These are phyloP conservation scores for Chaetomium sp. DNA, from an alignment of 2,329 filamentous ascomycete species.

Conservation along the genomic window DNA sequence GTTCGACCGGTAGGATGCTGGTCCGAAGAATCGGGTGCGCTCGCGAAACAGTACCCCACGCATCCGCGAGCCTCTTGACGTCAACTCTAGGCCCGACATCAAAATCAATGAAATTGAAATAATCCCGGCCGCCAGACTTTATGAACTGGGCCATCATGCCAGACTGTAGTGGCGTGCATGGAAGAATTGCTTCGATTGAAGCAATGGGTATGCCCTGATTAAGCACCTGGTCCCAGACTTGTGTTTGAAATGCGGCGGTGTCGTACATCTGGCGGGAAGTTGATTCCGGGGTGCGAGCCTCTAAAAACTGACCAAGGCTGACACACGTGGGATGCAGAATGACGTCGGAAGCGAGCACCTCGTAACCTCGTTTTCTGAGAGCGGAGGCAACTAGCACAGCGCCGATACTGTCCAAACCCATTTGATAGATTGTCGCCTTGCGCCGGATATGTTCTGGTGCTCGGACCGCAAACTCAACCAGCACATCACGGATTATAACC, in stretches of 20 bases:
- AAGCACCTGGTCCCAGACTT: conserved; percentile 28
- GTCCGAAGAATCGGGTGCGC: conserved; percentile 68
- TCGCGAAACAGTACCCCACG: conserved; percentile 52
- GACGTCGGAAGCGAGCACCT: conserved; percentile 64
- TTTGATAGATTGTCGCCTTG: conserved; percentile 69
- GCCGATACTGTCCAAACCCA: conserved; percentile 90
- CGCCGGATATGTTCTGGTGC: conserved; percentile 45
- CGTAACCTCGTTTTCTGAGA: conserved; percentile 53
- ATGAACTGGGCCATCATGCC: conserved; percentile 74
- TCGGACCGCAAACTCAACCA: conserved; percentile 53
- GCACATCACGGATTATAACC: conserved; percentile 43
- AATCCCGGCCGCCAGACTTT: conserved; percentile 58
- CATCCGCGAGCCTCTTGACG: conserved; percentile 38
- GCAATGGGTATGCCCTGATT: conserved; percentile 2
- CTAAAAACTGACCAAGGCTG: conserved; percentile 28
- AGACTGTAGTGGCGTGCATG: conserved; percentile 73
- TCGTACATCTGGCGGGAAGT: conserved; percentile 29
- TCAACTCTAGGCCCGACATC: conserved; percentile 37
- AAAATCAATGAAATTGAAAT: conserved; percentile 67
- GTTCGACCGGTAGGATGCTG: conserved; percentile 60
- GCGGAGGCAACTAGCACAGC: conserved; percentile 68
- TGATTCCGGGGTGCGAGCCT: neutral
- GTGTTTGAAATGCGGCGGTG: conserved; percentile 33
- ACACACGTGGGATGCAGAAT: conserved; percentile 53
- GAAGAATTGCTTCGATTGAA: conserved; percentile 54